phyloP scores from a whole-genome alignment of 495 filamentous ascomycete species.

The Aspergillus conjunctus region DNA sequence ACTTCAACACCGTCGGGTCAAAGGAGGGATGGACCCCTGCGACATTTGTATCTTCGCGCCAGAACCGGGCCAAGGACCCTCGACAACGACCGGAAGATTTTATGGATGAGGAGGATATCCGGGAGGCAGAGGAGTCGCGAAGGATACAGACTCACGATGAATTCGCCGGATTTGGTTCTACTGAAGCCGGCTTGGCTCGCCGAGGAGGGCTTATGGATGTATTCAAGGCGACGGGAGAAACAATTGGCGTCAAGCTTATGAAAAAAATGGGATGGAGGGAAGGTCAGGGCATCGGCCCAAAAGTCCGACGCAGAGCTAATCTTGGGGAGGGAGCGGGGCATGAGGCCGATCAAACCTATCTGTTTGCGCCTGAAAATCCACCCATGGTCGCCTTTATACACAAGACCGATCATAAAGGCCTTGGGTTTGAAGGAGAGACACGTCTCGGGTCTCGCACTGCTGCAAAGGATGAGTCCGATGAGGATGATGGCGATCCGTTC shows the following conservation, averaged over 20 bases:
- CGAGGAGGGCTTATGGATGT: constrained; percentile 71
- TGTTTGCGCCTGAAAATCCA: constrained; percentile 90
- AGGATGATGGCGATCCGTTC: constrained; percentile 52
- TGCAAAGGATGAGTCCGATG: constrained; percentile 45
- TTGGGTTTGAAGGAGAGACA: constrained; percentile 75
- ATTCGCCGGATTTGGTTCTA: constrained; percentile 78
- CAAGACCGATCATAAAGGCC: constrained; percentile 79
- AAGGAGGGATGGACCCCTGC: constrained; percentile 97
- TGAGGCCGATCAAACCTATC: constrained; percentile 50
- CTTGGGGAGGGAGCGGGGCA: constrained; percentile 57
- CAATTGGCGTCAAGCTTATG: constrained; percentile 84
- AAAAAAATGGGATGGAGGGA: constrained; percentile 96
- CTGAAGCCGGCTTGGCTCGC: constrained; percentile 55
- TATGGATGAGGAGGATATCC: constrained; percentile 97
- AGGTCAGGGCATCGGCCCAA: constrained; percentile 90
- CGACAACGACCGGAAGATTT: constrained; percentile 79
- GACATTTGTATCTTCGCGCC: constrained; percentile 87
- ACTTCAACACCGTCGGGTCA: constrained; percentile 96
- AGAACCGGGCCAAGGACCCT: constrained; percentile 72
- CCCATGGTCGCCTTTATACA: constrained; percentile 71
- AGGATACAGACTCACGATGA: constrained; percentile 68
- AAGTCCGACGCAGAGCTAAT: constrained; percentile 73
- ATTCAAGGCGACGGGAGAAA: constrained; percentile 74
- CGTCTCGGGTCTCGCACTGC: constrained; percentile 46
- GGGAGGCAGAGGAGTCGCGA: constrained; percentile 77